These are phyloP conservation scores for Fraxinus platypoda DNA, from an alignment of 305 asterid species.

Conservation along the genomic window DNA sequence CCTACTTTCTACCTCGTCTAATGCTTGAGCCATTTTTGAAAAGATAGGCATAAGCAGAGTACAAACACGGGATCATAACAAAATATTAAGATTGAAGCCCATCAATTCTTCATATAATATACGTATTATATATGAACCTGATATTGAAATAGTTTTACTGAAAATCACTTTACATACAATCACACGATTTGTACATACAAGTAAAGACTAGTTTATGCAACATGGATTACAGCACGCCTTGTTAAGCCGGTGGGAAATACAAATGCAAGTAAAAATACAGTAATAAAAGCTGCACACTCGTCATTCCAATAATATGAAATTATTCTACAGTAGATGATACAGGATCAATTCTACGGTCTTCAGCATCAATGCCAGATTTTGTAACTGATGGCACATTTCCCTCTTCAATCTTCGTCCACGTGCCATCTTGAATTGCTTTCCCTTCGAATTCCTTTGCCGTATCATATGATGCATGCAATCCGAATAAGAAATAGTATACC, in stretches of 20 bases:
- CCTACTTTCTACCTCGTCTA: background rate
- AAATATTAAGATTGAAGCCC: background rate
- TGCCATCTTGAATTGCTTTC: slow-evolving; percentile 18
- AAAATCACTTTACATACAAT: background rate
- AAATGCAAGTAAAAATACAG: background rate
- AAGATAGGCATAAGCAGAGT: background rate
- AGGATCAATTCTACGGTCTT: background rate
- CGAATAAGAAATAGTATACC: slow-evolving; percentile 55
- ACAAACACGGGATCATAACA: background rate
- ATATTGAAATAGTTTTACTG: background rate
- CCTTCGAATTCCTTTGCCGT: slow-evolving; percentile 47
- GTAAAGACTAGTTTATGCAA: background rate
- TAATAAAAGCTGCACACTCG: slow-evolving; percentile 7
- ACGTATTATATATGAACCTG: background rate
- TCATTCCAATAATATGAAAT: background rate
- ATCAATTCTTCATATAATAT: background rate
- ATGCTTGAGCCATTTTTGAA: background rate
- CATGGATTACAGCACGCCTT: background rate
- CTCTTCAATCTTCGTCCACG: slow-evolving; percentile 35
- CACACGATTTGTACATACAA: background rate
- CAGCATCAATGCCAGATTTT: slow-evolving; percentile 12
- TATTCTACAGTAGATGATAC: slow-evolving; percentile 6
- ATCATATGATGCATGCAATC: slow-evolving; percentile 76
- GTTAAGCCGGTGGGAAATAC: background rate
- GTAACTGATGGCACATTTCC: slow-evolving; percentile 28